Base-by-base conservation (phyloP, 2,329 filamentous ascomycete genomes). In the Beauveria sp. region DNA sequence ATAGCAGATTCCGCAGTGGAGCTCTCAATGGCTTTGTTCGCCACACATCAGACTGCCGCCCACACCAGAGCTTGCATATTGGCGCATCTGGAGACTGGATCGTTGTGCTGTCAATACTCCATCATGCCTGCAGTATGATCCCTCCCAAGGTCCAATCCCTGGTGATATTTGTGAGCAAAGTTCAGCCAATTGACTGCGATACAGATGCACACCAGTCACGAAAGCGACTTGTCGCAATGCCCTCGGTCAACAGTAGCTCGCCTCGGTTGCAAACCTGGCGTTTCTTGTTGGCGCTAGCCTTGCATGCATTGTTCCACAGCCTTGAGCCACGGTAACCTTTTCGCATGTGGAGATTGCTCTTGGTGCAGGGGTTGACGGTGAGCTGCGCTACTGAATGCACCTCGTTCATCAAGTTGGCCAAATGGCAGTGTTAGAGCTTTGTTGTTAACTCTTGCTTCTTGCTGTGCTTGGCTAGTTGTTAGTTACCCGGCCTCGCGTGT, bases 351-450 rank as follows among this genome's bases (percentile, higher is more conserved):
- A 38, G 46, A 34, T 51, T 43, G 24, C 28, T 53, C 40, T 20
- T 20, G 28, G 12, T 46, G 12, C 58, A 53, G 50, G 49, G 58
- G 50, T 34, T 45, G 18, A 59, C 47, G 38, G 57, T 45, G 57
- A 45, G 40, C 58, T 60, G 58, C 49, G 42, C 58, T 60, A 60
- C 40, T 46, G 14, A 42, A 52, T 60, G 58, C 58, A 60, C 46
- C 58, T 60, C 26, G 58, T 53, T 60, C 49, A 60, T 60, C 49
- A 60, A 53, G 49, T 46, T 60, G 58, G 49, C 28, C 43, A 53
- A 38, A 47, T 34, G 26, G 18, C 16, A 14, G 58, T 26, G 54
- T 28, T 5, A 20, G 52, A 10, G 26, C 9, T 38, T 40, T 30
- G 58, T 38, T 46, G 16, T 38, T 5, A 22, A 20, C 28, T 16